Evolutionary conservation across 805 yeast species (phyloP), one percentile per base, ranked within the genome.

Genomic region (Phaffomyces thermotolerans): DNA sequence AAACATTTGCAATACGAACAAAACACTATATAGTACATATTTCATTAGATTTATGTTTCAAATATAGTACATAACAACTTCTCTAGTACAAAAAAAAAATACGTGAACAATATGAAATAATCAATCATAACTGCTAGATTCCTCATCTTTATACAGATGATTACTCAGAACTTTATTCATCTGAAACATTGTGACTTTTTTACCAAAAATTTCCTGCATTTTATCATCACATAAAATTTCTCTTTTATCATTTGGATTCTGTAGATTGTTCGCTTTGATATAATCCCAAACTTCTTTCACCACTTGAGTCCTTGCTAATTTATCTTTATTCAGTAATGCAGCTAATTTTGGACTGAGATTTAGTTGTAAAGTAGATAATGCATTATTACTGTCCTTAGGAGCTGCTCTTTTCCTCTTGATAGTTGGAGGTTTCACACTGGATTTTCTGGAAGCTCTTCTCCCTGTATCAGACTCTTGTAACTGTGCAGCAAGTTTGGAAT

Each of bases 231-330:
- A 81, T 4, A 75, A 15, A 6, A 86, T 79, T 44, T 77, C 78
- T 42, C 91, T 67, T 49, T 73, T 71, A 60, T 86, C 85, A 2
- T 66, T 53, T 1, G 89, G 84, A 49, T 83, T 77, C 57, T 85
- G 95, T 27, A 86, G 61, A 25, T 74, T 60, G 46, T 82, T 57
- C 10, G 59, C 73, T 52, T 79, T 81, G 44, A 87, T 83, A 59
- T 87, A 77, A 13, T 68, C 73, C 95, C 95, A 85, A 6, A 84
- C 58, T 37, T 62, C 62, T 48, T 82, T 82, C 9, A 84, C 89
- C 15, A 83, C 79, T 56, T 81, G 81, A 0, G 91, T 79, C 51
- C 95, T 65, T 4, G 90, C 71, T 36, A 77, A 55, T 43, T 63
- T 69, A 1, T 58, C 44, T 17, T 54, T 65, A 1, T 73, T 76